A percentile compares a stretch with the other conserved stretches of the same genome.
phyloP scores from a whole-genome alignment of 108 stramenopile species.

The Discostella stelligeroides region DNA sequence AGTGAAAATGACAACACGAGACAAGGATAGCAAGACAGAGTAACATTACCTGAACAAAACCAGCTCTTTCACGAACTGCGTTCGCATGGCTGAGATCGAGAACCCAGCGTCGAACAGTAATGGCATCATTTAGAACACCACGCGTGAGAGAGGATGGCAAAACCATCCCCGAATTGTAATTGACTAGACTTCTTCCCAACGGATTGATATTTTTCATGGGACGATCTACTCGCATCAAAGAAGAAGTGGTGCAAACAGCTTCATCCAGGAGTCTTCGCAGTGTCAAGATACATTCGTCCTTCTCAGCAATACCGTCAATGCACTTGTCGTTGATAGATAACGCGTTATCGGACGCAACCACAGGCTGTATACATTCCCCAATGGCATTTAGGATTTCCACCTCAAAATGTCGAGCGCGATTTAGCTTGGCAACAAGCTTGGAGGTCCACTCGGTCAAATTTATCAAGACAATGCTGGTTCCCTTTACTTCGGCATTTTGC shows the following conservation, averaged over 20 bases:
- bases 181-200: conserved; percentile 33
- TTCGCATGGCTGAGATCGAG: conserved; percentile 61
- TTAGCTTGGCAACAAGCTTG: conserved; percentile 49
- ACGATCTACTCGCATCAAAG: conserved; percentile 3
- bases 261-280: conserved; percentile 46
- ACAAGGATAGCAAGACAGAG: too few species aligned
- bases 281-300: conserved; percentile 51
- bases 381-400: conserved; percentile 50
- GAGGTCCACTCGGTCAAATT: conserved; percentile 45
- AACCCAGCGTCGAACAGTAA: conserved; percentile 58
- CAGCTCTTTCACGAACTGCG: conserved; percentile 50
- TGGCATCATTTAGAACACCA: conserved; percentile 57
- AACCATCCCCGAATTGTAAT: conserved; percentile 9
- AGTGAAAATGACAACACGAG: not conserved
- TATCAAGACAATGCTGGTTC: conserved; percentile 38
- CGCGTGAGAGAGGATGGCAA: conserved; percentile 48
- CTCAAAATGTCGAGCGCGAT: conserved; percentile 50
- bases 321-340: not conserved
- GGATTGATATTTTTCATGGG: conserved; percentile 60
- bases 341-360: conserved; percentile 9
- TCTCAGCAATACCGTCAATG: not conserved
- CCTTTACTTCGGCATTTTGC: conserved; percentile 17
- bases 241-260: not conserved
- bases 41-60: conserved; percentile 58
- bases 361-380: conserved; percentile 37